Percentiles rank a stretch among this genome's conserved stretches.
These are phyloP conservation scores for Xylariaceae sp. DNA, from an alignment of 2,329 filamentous ascomycete genomes.

Conservation along the genomic window DNA sequence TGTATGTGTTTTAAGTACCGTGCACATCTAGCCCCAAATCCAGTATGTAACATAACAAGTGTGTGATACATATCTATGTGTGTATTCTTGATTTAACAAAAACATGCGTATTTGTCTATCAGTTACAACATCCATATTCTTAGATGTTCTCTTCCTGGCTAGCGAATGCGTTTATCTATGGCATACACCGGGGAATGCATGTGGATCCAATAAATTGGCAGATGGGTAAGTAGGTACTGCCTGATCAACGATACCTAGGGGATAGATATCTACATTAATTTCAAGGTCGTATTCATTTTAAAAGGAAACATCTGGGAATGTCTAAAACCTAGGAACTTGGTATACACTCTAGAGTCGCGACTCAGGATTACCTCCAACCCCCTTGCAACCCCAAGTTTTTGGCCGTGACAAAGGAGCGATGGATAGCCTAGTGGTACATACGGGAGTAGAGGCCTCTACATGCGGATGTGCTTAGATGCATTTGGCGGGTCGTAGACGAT, in stretches of 20 bases:
- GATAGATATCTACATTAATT: not conserved
- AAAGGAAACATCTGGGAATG: constrained; percentile 28
- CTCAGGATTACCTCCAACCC: constrained; percentile 35
- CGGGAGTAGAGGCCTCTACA: constrained; percentile 39
- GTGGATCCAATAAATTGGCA: not conserved
- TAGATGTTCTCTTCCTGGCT: no score
- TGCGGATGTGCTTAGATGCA: constrained; percentile 51
- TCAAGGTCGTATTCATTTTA: constrained; percentile 13
- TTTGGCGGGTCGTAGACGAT: constrained; percentile 81
- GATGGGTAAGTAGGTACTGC: not conserved
- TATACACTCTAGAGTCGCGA: constrained; percentile 46
- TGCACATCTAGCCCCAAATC: no score
- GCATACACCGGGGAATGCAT: not conserved
- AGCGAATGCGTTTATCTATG: no score
- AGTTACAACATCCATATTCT: no score
- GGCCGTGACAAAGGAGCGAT: constrained; percentile 37
- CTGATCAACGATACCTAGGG: not conserved
- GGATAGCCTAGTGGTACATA: constrained; percentile 39
- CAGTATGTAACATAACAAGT: no score
- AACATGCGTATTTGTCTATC: no score
- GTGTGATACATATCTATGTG: no score
- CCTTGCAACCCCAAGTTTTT: constrained; percentile 25
- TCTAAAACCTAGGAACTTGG: constrained; percentile 41
- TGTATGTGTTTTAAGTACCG: no score
- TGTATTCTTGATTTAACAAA: no score